Percentiles rank a stretch among this genome's conserved stretches.
Evolutionary conservation across 106 monocot species (phyloP).

Genomic region (Platanthera zijinensis): DNA sequence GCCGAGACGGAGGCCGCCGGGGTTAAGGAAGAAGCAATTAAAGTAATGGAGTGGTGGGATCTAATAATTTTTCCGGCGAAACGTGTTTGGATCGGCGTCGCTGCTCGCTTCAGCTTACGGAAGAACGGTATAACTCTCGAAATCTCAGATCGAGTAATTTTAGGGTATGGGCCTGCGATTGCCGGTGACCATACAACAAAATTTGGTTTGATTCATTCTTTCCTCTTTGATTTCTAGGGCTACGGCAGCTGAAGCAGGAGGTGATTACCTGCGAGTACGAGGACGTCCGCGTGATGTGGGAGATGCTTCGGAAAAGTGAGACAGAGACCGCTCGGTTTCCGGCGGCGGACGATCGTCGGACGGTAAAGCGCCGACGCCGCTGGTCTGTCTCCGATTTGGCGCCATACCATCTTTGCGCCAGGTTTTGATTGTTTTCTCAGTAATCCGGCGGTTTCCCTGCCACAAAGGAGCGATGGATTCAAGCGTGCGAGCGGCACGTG

Average conservation of each 20-base stretch:
- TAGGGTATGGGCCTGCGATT: not conserved
- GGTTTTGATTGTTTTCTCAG: slow-evolving; percentile 4
- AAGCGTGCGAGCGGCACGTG: too few relatives aligned
- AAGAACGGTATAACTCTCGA: slow-evolving; percentile 34
- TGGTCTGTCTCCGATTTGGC: slow-evolving; percentile 8
- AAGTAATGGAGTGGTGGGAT: slow-evolving; percentile 53
- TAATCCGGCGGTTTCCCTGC: not conserved
- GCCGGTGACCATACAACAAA: not conserved
- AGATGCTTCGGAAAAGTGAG: slow-evolving; percentile 25
- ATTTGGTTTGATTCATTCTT: not conserved
- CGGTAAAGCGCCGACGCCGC: not conserved
- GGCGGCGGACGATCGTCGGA: not conserved
- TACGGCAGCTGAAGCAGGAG: slow-evolving; percentile 26
- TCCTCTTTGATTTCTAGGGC: not conserved
- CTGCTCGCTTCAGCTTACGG: slow-evolving; percentile 38
- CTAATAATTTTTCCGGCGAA: slow-evolving; percentile 30
- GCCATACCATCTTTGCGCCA: not conserved
- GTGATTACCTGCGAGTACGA: slow-evolving; percentile 41
- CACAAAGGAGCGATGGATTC: not conserved
- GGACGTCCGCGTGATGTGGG: slow-evolving; percentile 43
- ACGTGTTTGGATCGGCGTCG: slow-evolving; percentile 42
- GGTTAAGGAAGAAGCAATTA: not conserved
- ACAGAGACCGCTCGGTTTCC: not conserved
- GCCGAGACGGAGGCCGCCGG: not conserved
- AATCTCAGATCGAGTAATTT: not conserved